These are phyloP conservation scores for Blastobotrys proliferans DNA, from an alignment of 1,139 yeast genomes.

Conservation along the genomic window DNA sequence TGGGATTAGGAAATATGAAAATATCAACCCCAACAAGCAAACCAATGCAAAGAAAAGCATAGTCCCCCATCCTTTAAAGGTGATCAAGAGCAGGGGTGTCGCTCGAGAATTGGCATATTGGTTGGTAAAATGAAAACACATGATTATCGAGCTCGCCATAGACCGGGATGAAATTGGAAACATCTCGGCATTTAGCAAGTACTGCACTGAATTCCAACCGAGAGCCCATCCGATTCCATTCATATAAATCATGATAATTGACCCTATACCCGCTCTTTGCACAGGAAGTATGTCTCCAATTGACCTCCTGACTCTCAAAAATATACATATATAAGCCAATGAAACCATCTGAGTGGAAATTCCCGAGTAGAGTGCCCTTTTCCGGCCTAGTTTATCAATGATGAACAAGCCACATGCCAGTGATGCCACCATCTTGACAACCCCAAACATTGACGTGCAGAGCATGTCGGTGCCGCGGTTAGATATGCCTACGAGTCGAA, in stretches of 20 bases:
- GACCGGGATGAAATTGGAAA: constrained; percentile 54
- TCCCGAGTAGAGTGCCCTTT: constrained; percentile 43
- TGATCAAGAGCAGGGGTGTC: constrained; percentile 48
- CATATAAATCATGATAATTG: constrained; percentile 50
- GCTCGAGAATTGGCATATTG: constrained; percentile 62
- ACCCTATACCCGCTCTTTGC: constrained; percentile 25
- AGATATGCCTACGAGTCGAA: constrained; percentile 47
- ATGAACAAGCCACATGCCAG: constrained; percentile 44
- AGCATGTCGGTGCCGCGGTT: constrained; percentile 33
- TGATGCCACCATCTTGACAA: constrained; percentile 45
- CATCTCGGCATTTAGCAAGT: constrained; percentile 55
- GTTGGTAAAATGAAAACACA: constrained; percentile 49
- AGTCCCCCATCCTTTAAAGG: constrained; percentile 49
- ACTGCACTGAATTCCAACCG: constrained; percentile 60
- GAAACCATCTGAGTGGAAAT: constrained; percentile 38
- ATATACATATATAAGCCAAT: constrained; percentile 23
- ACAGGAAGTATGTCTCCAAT: not conserved
- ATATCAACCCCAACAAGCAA: constrained; percentile 10
- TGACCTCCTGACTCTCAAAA: not conserved
- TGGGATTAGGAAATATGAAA: constrained; percentile 47
- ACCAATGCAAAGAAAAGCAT: constrained; percentile 45
- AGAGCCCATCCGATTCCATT: constrained; percentile 60
- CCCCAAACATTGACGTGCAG: constrained; percentile 49
- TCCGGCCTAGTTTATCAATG: constrained; percentile 48
- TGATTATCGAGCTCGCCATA: constrained; percentile 43